phyloP scores from a whole-genome alignment of 2,329 filamentous ascomycete genomes.

The Ophiosphaerella narmari region DNA sequence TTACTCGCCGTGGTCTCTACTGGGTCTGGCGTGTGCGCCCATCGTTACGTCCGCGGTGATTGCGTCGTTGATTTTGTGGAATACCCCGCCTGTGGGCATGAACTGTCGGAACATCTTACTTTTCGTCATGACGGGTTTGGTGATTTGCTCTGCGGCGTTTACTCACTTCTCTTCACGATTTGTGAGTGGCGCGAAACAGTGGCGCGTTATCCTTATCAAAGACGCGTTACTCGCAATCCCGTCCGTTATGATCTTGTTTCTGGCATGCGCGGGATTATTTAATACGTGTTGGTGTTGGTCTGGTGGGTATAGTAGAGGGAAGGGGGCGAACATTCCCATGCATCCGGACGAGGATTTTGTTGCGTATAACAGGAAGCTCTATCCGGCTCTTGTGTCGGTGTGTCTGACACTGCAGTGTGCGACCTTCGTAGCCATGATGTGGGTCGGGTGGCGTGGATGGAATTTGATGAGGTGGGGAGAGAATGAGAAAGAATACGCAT shows the following conservation, averaged over 20 bases:
- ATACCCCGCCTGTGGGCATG: constrained; percentile 18
- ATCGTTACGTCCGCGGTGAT: constrained; percentile 10
- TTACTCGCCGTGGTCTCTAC: not conserved
- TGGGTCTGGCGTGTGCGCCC: constrained; percentile 5
- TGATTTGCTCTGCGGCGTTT: constrained; percentile 10
- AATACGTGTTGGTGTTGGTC: constrained; percentile 27
- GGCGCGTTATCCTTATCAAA: constrained; percentile 21
- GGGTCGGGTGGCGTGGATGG: constrained; percentile 12
- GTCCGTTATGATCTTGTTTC: constrained; percentile 19
- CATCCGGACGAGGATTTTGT: constrained; percentile 8
- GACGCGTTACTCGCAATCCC: constrained; percentile 20
- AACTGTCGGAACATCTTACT: constrained; percentile 26
- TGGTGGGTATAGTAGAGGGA: constrained; percentile 8
- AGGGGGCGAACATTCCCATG: constrained; percentile 7
- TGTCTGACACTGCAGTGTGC: constrained; percentile 9
- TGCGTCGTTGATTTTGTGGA: constrained; percentile 20
- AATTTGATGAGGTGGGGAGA: constrained; percentile 17
- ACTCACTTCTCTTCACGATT: constrained; percentile 3
- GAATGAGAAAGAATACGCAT: constrained; percentile 7
- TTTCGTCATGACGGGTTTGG: constrained; percentile 11
- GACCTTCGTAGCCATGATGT: constrained; percentile 9
- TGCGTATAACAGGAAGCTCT: constrained; percentile 6
- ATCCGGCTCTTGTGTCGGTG: constrained; percentile 9
- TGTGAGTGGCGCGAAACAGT: constrained; percentile 10
- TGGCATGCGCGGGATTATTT: constrained; percentile 21